Conservation (phyloP, 2,329 filamentous ascomycete genomes). For the Colletotrichum noveboracense region DNA sequence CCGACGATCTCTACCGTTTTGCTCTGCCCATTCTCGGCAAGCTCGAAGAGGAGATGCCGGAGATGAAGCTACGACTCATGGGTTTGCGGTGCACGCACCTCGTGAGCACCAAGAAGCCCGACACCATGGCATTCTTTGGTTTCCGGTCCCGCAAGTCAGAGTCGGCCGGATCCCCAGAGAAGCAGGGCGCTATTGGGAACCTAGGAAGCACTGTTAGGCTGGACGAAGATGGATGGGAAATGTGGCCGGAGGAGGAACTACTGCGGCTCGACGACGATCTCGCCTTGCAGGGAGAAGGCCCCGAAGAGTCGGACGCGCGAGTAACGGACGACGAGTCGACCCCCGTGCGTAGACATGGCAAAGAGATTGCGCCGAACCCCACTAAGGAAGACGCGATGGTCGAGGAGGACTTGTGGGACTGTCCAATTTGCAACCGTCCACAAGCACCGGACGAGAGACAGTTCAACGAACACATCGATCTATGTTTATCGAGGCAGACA, state of each 20-base stretch:
- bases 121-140: conserved; percentile 82
- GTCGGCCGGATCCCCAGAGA: conserved; percentile 20
- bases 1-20: conserved; percentile 84
- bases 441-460: conserved; percentile 75
- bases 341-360: conserved; percentile 47
- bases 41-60: conserved; percentile 81
- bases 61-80: conserved; percentile 83
- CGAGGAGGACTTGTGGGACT: conserved; percentile 73
- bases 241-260: conserved; percentile 71
- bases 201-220: conserved; percentile 36
- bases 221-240: conserved; percentile 64
- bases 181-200: conserved; percentile 29
- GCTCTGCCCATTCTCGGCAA: conserved; percentile 84
- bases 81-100: conserved; percentile 88
- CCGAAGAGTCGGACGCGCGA: conserved; percentile 62
- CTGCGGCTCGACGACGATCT: conserved; percentile 24
- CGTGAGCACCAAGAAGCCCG: conserved; percentile 82
- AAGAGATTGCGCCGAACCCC: conserved; percentile 56
- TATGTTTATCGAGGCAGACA: conserved; percentile 83
- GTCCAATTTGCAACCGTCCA: conserved; percentile 83
- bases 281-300: neutral
- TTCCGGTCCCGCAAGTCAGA: conserved; percentile 43
- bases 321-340: conserved; percentile 56
- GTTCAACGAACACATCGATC: conserved; percentile 93
- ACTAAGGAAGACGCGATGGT: conserved; percentile 33